phyloP scores from a whole-genome alignment of 176 grass and related monocot species.

The Ampelocalamus luodianensis region DNA sequence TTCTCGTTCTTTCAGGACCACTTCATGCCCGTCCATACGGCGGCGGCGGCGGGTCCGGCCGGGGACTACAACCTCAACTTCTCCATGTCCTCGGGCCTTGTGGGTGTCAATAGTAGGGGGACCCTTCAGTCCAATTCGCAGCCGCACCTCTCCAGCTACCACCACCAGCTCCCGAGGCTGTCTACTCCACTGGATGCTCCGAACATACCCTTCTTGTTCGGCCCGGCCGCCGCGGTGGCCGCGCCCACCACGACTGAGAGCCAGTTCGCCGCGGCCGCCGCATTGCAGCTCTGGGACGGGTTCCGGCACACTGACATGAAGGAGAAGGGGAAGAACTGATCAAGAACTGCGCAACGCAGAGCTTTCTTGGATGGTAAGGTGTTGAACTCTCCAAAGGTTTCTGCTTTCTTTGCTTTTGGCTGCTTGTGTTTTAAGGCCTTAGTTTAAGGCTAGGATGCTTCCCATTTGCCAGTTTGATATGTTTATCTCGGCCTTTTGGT shows the following conservation, averaged over 20 bases:
- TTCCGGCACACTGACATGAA: constrained; percentile 69
- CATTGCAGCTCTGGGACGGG: constrained; percentile 81
- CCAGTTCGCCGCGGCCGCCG: constrained; percentile 56
- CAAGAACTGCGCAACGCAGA: constrained; percentile 13
- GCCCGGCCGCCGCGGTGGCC: constrained; percentile 44
- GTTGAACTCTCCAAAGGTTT: constrained; percentile 31
- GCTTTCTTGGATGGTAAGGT: constrained; percentile 43
- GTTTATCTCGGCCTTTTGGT: constrained; percentile 52
- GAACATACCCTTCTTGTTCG: constrained; percentile 68
- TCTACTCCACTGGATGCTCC: constrained; percentile 65
- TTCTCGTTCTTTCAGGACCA: constrained; percentile 78
- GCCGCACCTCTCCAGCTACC: constrained; percentile 55
- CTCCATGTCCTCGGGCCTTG: constrained; percentile 76
- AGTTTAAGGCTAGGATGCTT: constrained; percentile 41
- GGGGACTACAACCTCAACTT: constrained; percentile 83
- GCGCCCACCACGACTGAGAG: constrained; percentile 36
- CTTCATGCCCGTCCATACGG: constrained; percentile 57
- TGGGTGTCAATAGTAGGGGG: constrained; percentile 83
- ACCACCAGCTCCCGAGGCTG: constrained; percentile 63
- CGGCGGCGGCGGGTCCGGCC: constrained; percentile 42
- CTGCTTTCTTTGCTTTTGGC: constrained; percentile 50
- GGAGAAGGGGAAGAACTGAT: constrained; percentile 88
- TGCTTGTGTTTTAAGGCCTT: constrained; percentile 39
- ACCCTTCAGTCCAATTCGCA: constrained; percentile 99
- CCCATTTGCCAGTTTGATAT: constrained; percentile 59